phyloP scores from a whole-genome alignment of 2,329 filamentous ascomycete genomes.

The Neofusicoccum sp. region DNA sequence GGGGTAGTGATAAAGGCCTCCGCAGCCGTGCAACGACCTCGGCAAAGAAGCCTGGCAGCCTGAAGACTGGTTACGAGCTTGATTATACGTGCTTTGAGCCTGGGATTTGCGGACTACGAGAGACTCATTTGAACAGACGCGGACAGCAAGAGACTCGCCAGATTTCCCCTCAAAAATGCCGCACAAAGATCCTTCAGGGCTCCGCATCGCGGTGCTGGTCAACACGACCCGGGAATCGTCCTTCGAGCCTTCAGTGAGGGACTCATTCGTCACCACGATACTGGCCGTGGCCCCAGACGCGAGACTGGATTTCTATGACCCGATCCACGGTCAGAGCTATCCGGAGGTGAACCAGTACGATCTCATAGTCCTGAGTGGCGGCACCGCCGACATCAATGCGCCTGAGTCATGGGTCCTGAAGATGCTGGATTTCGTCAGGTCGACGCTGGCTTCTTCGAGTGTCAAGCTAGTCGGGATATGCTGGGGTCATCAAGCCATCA shows the following conservation, averaged over 20 bases:
- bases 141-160: neutral
- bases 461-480: constrained; percentile 12
- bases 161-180: neutral
- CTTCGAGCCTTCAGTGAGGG: neutral
- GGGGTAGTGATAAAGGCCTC: constrained; percentile 11
- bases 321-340: constrained; percentile 7
- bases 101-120: neutral
- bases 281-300: neutral
- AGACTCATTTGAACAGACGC: neutral
- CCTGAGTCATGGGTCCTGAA: constrained; percentile 16
- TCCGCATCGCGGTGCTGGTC: constrained; percentile 7
- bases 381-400: constrained; percentile 16
- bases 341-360: constrained; percentile 4
- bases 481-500: constrained; percentile 17
- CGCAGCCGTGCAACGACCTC: neutral
- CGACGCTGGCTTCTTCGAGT: neutral
- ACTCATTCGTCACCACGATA: constrained; percentile 4
- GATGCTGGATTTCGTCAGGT: constrained; percentile 6
- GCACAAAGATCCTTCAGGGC: neutral
- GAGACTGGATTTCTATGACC: constrained; percentile 15
- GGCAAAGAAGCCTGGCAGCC: neutral
- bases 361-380: constrained; percentile 10
- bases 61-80: too few species aligned
- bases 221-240: neutral
- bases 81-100: too few species aligned